Conservation (phyloP, 2,329 filamentous ascomycete genomes). For the Alternaria ventricosa region DNA sequence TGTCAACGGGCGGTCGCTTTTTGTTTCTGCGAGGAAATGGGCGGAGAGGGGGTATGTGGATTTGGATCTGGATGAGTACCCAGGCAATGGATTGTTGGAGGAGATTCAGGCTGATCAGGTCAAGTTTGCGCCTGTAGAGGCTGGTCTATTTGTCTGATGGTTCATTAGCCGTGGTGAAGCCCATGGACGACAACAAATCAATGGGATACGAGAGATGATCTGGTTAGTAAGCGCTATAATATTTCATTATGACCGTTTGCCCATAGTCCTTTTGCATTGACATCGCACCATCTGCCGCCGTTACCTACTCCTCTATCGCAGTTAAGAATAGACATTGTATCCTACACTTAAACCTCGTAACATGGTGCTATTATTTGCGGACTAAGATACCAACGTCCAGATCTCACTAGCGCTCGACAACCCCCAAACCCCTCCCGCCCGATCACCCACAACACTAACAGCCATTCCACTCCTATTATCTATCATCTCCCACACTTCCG, state of each 20-base stretch:
- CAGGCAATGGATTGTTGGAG: constrained; percentile 1
- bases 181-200: fast-evolving
- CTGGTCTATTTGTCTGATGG: not conserved
- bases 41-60: constrained; percentile 13
- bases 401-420: constrained; percentile 28
- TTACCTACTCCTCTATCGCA: not conserved
- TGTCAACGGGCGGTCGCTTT: constrained; percentile 11
- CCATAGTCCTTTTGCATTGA: not conserved
- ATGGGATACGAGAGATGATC: fast-evolving
- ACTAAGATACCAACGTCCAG: constrained; percentile 16
- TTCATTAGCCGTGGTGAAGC: not conserved
- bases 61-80: constrained; percentile 11
- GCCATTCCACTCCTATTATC: constrained; percentile 18
- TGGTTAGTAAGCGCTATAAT: not conserved
- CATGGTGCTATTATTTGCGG: not conserved
- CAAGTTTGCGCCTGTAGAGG: not conserved
- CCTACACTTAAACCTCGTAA: not conserved
- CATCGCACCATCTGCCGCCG: not conserved
- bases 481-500: constrained; percentile 34
- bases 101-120: constrained; percentile 16
- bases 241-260: fast-evolving
- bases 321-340: not conserved
- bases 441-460: constrained; percentile 26
- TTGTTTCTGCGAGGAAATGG: constrained; percentile 12
- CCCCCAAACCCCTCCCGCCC: constrained; percentile 32